Evolutionary conservation across 805 yeast genomes (phyloP), one percentile per base, ranked within the genome.

Genomic region (Pichia paraexigua): DNA sequence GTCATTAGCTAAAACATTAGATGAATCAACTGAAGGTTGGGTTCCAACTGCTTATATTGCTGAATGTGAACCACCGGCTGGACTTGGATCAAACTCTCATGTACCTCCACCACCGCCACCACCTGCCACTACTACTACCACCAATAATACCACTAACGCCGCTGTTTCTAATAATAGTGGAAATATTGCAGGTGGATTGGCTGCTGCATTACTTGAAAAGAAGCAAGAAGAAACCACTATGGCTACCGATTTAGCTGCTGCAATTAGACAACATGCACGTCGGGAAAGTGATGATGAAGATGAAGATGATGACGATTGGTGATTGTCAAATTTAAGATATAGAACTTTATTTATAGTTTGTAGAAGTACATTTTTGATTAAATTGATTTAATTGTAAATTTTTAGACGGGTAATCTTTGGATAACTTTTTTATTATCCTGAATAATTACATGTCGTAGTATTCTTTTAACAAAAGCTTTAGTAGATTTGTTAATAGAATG

Each of bases 41-140:
- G 92, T 94, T 13, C 99, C 99, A 15, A 85, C 94, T 22, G 87
- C 91, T n/a, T 94, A 91, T 64, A 80, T 92, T 62, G 81, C 74
- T 21, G 80, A 79, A 54, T 77, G 78, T 56, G 78, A 68, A 4
- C 75, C 78, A 13, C 80, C 84, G 39, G 67, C 72, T 0, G 57
- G 60, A 1, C 43, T 62, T 1, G 50, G 62, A 10, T 49, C 64
- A 0, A 57, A 71, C 2, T 64, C 73, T 17, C 69, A 76, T 6
- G 67, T 79, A 15, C 69, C 76, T 10, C 65, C 75, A 22, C 50
- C 59, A 4, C 67, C 78, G 15, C 69, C 74, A 11, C 66, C 74
- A 27, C 50, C 58, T 15, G 61, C 70, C 20, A 50, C 69, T 11
- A 41, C 60, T 22, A 54, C 55, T 24, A 35, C 49, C 9, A 43